Conservation (phyloP, 129 eudicot genomes). For the Dittrichia graveolens region DNA sequence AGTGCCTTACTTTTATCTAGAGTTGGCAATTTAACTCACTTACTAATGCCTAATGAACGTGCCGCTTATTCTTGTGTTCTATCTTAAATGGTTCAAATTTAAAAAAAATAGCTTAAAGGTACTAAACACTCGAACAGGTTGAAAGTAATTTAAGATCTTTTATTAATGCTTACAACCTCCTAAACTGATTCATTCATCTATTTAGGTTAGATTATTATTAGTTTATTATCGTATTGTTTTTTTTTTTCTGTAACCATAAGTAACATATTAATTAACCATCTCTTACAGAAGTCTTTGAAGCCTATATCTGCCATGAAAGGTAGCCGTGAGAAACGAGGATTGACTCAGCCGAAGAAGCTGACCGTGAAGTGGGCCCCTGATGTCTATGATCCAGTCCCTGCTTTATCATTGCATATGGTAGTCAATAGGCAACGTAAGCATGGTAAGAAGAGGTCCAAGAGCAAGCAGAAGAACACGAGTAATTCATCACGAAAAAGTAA, state of each 20-base stretch:
- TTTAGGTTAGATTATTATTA: too few relatives aligned
- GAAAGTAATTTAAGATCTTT: too few relatives aligned
- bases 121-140: too few relatives aligned
- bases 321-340: constrained; percentile 62
- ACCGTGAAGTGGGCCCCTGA: constrained; percentile 79
- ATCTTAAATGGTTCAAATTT: too few relatives aligned
- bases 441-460: constrained; percentile 54
- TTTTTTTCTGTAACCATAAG: neutral
- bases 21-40: too few relatives aligned
- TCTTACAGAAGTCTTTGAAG: constrained; percentile 50
- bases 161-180: too few relatives aligned
- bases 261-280: neutral
- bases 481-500: constrained; percentile 52
- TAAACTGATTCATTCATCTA: too few relatives aligned
- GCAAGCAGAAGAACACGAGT: constrained; percentile 56
- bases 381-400: constrained; percentile 71
- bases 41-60: too few relatives aligned
- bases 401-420: constrained; percentile 48
- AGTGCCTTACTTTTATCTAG: too few relatives aligned
- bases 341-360: constrained; percentile 35
- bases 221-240: too few relatives aligned
- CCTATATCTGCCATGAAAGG: constrained; percentile 80
- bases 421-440: constrained; percentile 42
- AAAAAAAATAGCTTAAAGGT: too few relatives aligned
- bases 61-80: too few relatives aligned